Conservation (phyloP, 805 yeast species). For the Ogataea salicorniae region DNA sequence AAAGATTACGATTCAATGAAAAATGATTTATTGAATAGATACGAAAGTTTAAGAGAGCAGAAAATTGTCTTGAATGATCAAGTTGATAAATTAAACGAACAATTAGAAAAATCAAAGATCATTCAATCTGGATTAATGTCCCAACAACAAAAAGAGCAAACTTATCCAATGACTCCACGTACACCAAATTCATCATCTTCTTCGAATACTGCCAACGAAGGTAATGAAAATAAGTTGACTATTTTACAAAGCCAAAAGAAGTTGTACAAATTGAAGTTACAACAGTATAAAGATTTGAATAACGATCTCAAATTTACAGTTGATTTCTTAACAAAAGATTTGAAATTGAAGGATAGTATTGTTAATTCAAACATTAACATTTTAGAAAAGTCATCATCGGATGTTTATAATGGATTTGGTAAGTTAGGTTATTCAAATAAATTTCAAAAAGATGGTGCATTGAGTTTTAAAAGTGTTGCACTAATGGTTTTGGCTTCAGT, state of each 20-base stretch:
- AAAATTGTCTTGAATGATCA: constrained; percentile 26
- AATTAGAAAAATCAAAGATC: constrained; percentile 16
- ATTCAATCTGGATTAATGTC: constrained; percentile 14
- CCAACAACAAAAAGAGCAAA: constrained; percentile 12
- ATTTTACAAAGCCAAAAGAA: constrained; percentile 38
- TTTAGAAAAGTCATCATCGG: constrained; percentile 6
- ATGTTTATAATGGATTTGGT: too few species aligned
- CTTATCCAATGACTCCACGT: constrained; percentile 17
- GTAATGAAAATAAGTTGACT: constrained; percentile 8
- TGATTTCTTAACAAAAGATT: constrained; percentile 27
- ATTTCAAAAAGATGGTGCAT: not conserved
- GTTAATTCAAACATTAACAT: constrained; percentile 23
- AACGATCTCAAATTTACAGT: constrained; percentile 33
- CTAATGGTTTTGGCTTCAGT: constrained; percentile 35
- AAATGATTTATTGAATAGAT: constrained; percentile 26
- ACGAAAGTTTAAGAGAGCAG: constrained; percentile 21
- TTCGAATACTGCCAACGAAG: not conserved
- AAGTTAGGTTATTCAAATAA: too few species aligned
- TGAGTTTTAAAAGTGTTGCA: constrained; percentile 25
- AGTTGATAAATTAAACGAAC: constrained; percentile 21
- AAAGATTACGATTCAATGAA: constrained; percentile 30
- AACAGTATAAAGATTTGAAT: constrained; percentile 35
- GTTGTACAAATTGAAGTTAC: constrained; percentile 42
- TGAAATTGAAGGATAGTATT: constrained; percentile 22
- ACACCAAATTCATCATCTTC: not conserved